Conservation (phyloP, 352 stramenopile species). For the Pythium scleroteichum region DNA sequence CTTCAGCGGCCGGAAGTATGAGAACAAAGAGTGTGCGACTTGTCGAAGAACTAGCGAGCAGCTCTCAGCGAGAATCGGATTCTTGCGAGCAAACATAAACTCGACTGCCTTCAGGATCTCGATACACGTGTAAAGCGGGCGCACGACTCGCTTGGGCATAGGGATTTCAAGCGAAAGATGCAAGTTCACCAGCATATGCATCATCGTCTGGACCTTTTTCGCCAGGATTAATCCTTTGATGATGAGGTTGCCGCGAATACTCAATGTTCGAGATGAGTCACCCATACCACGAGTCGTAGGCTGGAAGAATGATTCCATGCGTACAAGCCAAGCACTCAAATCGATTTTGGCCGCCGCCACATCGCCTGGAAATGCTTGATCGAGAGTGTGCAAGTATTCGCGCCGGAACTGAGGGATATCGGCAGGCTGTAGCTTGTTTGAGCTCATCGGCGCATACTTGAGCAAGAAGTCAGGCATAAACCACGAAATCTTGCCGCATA, state of each 20-base stretch:
- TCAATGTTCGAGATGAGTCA: constrained; percentile 71
- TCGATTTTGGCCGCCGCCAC: constrained; percentile 82
- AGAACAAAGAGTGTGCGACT: constrained; percentile 78
- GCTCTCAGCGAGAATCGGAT: constrained; percentile 76
- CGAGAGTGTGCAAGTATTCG: constrained; percentile 77
- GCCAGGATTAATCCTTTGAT: constrained; percentile 90
- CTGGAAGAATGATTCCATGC: constrained; percentile 89
- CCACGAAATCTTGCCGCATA: constrained; percentile 85
- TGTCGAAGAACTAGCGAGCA: constrained; percentile 74
- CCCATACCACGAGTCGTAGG: constrained; percentile 74
- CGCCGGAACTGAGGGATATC: constrained; percentile 79
- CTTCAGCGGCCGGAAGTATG: constrained; percentile 82
- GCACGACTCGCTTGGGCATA: constrained; percentile 84
- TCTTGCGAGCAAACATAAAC: constrained; percentile 91
- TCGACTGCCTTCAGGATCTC: constrained; percentile 92
- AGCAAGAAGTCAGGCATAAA: constrained; percentile 87
- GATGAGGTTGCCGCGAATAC: constrained; percentile 88
- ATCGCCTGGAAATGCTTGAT: constrained; percentile 77
- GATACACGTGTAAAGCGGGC: constrained; percentile 87
- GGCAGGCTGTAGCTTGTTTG: constrained; percentile 78
- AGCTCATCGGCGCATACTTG: constrained; percentile 80
- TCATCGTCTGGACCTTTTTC: constrained; percentile 88
- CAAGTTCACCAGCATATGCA: constrained; percentile 87
- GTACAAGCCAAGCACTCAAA: constrained; percentile 81
- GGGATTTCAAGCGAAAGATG: constrained; percentile 87